Percentiles rank a stretch among this genome's conserved stretches.
These are phyloP conservation scores for Botryotinia calthae DNA, from an alignment of 2,329 filamentous ascomycete species.

Conservation along the genomic window DNA sequence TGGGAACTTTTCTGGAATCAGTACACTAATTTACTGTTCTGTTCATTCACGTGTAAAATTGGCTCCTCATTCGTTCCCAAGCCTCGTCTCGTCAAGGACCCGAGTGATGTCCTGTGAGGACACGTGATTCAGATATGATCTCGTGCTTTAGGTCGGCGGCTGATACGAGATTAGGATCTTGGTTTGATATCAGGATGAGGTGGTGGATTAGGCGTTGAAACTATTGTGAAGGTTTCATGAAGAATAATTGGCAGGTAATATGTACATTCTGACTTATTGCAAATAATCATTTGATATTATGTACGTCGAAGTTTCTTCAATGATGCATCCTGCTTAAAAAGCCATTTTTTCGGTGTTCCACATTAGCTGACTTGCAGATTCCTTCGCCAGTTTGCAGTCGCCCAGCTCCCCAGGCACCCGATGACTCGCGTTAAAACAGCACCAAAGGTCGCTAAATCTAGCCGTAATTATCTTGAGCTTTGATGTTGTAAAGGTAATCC, in stretches of 20 bases:
- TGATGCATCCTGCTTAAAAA: background rate
- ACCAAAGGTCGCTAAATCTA: constrained; percentile 3
- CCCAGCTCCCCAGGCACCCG: constrained; percentile 20
- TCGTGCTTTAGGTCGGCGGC: background rate
- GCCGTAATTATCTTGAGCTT: constrained; percentile 19
- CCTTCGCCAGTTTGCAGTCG: constrained; percentile 7
- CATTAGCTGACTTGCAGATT: background rate
- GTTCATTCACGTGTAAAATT: background rate
- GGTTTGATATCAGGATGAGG: background rate
- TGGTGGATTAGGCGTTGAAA: background rate
- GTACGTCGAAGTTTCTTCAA: background rate
- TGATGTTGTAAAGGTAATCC: constrained; percentile 19
- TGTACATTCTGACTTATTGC: background rate
- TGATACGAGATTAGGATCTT: background rate
- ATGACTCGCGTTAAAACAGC: constrained; percentile 21
- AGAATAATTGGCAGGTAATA: background rate
- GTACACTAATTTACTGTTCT: background rate
- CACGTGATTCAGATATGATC: constrained; percentile 11
- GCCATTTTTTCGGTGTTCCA: background rate
- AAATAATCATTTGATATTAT: background rate
- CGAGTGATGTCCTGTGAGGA: background rate
- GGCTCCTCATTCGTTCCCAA: background rate
- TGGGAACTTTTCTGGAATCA: background rate
- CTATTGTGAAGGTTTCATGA: background rate
- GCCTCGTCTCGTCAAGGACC: background rate